These are phyloP conservation scores for Hibiscus tridactylites DNA, from an alignment of 345 rosid species.

Conservation along the genomic window DNA sequence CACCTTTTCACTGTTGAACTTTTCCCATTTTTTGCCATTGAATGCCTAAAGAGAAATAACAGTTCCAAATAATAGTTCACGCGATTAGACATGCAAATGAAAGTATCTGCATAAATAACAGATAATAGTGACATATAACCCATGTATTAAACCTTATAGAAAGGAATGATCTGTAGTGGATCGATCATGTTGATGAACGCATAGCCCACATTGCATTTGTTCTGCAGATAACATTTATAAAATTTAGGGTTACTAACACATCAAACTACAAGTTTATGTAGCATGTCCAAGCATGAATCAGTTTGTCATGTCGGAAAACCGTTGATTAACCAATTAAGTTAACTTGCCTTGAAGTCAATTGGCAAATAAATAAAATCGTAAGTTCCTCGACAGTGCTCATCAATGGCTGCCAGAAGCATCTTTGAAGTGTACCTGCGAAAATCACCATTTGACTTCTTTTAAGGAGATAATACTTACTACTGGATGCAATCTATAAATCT, in stretches of 20 bases:
- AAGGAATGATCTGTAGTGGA: slow-evolving; percentile 68
- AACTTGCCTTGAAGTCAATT: slow-evolving; percentile 71
- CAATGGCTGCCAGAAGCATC: slow-evolving; percentile 80
- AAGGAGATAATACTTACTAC: background rate
- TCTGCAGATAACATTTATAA: slow-evolving; percentile 32
- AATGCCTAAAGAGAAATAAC: slow-evolving; percentile 45
- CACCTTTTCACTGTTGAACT: slow-evolving; percentile 84
- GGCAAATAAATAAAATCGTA: slow-evolving; percentile 76
- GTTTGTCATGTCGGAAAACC: background rate
- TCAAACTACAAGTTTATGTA: background rate
- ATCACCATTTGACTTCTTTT: slow-evolving; percentile 2
- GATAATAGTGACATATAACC: background rate
- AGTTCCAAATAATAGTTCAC: background rate
- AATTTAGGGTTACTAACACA: slow-evolving; percentile 5
- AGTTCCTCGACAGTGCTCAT: slow-evolving; percentile 64
- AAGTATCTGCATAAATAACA: background rate
- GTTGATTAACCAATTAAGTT: slow-evolving; percentile 4
- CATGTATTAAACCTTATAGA: slow-evolving; percentile 43
- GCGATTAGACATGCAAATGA: background rate
- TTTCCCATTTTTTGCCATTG: slow-evolving; percentile 86
- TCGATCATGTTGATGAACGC: slow-evolving; percentile 79
- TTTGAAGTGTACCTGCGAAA: slow-evolving; percentile 60
- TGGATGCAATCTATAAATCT: background rate
- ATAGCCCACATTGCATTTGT: slow-evolving; percentile 90
- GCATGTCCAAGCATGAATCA: background rate